Evolutionary conservation across 2,329 filamentous ascomycete species (phyloP).

Genomic region (Neofusicoccum cordaticola): DNA sequence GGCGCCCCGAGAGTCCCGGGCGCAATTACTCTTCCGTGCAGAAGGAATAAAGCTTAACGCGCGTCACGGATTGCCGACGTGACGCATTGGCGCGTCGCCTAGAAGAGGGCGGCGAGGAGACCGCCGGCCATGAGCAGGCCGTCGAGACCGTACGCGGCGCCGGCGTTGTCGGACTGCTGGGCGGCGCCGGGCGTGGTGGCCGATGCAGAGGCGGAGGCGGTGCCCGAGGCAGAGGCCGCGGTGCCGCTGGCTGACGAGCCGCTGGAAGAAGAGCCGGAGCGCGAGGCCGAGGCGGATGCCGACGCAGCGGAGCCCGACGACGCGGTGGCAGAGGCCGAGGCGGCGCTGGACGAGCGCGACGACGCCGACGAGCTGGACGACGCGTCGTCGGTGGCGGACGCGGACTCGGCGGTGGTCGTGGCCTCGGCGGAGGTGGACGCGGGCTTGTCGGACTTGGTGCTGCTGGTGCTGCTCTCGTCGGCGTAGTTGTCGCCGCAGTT

Average conservation of each 20-base stretch:
- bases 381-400: background rate
- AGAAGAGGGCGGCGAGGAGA: conserved; percentile 9
- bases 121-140: background rate
- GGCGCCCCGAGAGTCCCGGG: background rate
- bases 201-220: background rate
- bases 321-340: background rate
- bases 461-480: background rate
- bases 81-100: no score
- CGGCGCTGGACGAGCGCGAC: background rate
- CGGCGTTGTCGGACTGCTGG: background rate
- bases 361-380: background rate
- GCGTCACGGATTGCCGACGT: no score
- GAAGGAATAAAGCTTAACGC: background rate
- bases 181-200: background rate
- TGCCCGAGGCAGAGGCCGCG: background rate
- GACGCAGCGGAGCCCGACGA: background rate
- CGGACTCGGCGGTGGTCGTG: background rate
- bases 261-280: background rate
- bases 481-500: conserved; percentile 7
- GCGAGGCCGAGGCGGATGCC: background rate
- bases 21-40: background rate
- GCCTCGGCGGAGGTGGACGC: conserved; percentile 2
- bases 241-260: background rate
- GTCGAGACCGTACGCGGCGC: background rate
- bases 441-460: background rate